Base-by-base conservation (phyloP, 768 basidiomycete species). In the Mycena leptocephala region DNA sequence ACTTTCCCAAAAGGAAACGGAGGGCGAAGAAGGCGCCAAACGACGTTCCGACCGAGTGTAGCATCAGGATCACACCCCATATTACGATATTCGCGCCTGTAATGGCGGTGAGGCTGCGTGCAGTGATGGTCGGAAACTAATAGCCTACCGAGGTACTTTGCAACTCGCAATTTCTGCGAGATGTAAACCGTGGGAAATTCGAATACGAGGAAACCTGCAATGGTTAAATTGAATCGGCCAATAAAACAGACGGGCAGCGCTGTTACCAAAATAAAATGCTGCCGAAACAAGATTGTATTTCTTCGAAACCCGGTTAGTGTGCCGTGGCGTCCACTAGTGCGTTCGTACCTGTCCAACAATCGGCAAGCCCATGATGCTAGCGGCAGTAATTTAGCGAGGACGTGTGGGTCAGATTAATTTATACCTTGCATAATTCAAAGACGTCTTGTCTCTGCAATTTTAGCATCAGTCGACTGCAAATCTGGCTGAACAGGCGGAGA, bases 131-230 rank as follows among this genome's bases (percentile, higher is more conserved):
- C 28, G 20, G 18, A 30, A 62, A 32, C 10, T 37, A 43, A 79
- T 81, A 56, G 16, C 55, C 11, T 62, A 91, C 92, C 93, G 11
- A 93, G 88, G 77, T 92, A 93, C 81, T 93, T 93, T 14, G 92
- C 92, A 20, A 91, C 81, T 26, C 90, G 83, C 13, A 90, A 83
- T 76, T 91, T 93, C 83, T 93, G 92, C 1, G 92, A 89, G 66
- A 93, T 89, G 79, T 93, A 93, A 13, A 91, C 89, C 0, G 92
- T 93, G 6, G 93, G 93, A 69, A 93, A 92, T 81, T 94, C 92
- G 87, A 89, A 93, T 43, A 89, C 82, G 20, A 93, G 83, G 77
- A 89, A 92, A 1, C 91, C 92, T 91, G 62, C 0, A 20, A 53
- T 33, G 39, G 56, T 56, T 35, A 56, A 56, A 32, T 28, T 39